A percentile compares a stretch with the other conserved stretches of the same genome.
phyloP scores from a whole-genome alignment of 176 grass and related monocot genomes.

The Eremochloa ophiuroides region DNA sequence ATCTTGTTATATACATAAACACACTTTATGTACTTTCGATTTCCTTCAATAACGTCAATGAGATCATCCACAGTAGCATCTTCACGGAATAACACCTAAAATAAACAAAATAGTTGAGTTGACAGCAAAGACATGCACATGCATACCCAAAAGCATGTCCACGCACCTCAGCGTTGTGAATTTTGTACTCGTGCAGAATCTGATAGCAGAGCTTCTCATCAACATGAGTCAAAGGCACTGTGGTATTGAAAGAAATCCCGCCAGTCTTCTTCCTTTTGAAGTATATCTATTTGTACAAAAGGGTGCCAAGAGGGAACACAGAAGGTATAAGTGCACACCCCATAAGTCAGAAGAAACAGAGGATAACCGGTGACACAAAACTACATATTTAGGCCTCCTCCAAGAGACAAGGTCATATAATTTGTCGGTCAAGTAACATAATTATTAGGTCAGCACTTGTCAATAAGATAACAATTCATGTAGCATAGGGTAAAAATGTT shows the following conservation, averaged over 20 bases:
- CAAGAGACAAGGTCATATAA: background rate
- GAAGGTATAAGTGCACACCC: background rate
- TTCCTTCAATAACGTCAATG: slow-evolving; percentile 96
- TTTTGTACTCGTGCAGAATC: slow-evolving; percentile 97
- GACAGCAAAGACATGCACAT: background rate
- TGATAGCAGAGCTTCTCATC: slow-evolving; percentile 99
- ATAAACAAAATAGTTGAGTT: slow-evolving; percentile 14
- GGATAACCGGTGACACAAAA: background rate
- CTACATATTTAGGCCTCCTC: background rate
- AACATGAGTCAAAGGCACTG: slow-evolving; percentile 69
- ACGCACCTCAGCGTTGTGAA: slow-evolving; percentile 92
- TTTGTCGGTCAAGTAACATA: slow-evolving; percentile 10
- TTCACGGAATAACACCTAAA: slow-evolving; percentile 91
- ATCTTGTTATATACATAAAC: slow-evolving; percentile 99
- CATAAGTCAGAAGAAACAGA: slow-evolving; percentile 16
- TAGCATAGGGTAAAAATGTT: background rate
- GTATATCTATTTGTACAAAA: slow-evolving; percentile 70
- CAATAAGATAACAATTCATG: background rate
- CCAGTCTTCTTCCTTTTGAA: slow-evolving; percentile 99
- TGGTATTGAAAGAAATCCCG: slow-evolving; percentile 96
- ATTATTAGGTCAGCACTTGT: background rate
- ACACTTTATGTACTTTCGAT: slow-evolving; percentile 97
- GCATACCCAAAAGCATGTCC: background rate
- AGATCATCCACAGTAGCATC: slow-evolving; percentile 98
- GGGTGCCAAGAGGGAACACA: background rate